Base-by-base conservation (phyloP, 495 filamentous ascomycete species). In the Hypoxylon rickii region DNA sequence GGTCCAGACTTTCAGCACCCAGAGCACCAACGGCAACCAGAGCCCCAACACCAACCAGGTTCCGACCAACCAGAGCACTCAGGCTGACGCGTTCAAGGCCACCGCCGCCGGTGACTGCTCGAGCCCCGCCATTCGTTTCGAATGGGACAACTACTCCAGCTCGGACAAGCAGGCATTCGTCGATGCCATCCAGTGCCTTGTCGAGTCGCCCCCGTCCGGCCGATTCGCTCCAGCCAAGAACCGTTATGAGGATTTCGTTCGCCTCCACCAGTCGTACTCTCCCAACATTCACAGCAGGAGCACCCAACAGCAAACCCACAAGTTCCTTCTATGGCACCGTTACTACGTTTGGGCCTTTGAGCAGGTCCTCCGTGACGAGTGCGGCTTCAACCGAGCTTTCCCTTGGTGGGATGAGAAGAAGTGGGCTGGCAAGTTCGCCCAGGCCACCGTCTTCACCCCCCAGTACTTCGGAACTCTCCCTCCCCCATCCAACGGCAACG, bases 241-340 rank as follows among this genome's bases (percentile, higher is more conserved):
- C 60, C 72, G 83, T 26, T 84, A 81, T 56, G 86, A 88, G 71
- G 85, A 89, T 65, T 84, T 89, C 53, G 78, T 86, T 12, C 84
- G 76, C 16, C 75, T 80, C 3, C 85, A 88, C 70, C 86, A 87
- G 70, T 79, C 82, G 52, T 82, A 86, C 63, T 81, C 83, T 0
- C 58, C 76, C 43, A 61, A 65, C 36, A 86, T 88, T 54, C 85
- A 89, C 66, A 81, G 76, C 55, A 80, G 73, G 38, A 64, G 75
- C 79, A 73, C 57, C 8, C 63, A 36, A 15, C 50, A 78, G 73
- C 61, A 64, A 46, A 66, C 67, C 10, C 83, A 80, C 33, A 82
- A 79, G 55, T 85, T 89, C 71, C 72, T 87, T 7, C 65, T 78
- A n/a, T 89, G 86, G 84, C 86, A 88, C 68, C 77, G 85, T 1